Evolutionary conservation across 179 eudicot genomes (phyloP).

Genomic region (Actinidia polygama): DNA sequence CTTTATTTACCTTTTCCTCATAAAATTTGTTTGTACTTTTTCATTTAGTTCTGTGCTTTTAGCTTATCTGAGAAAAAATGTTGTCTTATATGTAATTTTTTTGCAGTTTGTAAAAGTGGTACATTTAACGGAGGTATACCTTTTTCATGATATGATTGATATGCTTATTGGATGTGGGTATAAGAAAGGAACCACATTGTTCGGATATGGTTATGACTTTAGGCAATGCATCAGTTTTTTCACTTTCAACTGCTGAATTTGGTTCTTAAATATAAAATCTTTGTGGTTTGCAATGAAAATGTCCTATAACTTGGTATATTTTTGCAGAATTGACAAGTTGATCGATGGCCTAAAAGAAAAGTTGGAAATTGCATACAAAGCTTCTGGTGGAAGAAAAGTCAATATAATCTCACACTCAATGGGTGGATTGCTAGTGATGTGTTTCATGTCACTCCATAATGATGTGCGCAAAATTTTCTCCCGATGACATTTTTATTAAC

Average conservation of each 20-base stretch:
- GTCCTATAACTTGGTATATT: not conserved
- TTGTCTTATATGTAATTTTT: slow-evolving; percentile 15
- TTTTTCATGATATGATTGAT: slow-evolving; percentile 94
- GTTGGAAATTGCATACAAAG: slow-evolving; percentile 76
- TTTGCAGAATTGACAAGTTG: slow-evolving; percentile 68
- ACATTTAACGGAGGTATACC: slow-evolving; percentile 75
- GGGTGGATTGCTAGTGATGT: slow-evolving; percentile 89
- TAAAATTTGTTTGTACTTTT: not conserved
- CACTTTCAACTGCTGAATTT: not conserved
- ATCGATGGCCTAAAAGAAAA: slow-evolving; percentile 84
- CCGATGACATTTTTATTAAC: slow-evolving; percentile 18
- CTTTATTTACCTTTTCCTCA: not conserved
- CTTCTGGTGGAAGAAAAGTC: slow-evolving; percentile 87
- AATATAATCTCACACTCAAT: slow-evolving; percentile 93
- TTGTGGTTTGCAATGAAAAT: not conserved
- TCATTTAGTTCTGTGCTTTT: not conserved
- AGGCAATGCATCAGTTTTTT: slow-evolving; percentile 97
- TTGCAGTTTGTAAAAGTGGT: slow-evolving; percentile 71
- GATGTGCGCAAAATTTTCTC: slow-evolving; percentile 55
- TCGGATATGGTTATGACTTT: slow-evolving; percentile 96
- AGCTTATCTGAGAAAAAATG: not conserved
- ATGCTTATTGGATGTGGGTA: slow-evolving; percentile 91
- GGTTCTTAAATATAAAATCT: not conserved
- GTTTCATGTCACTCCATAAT: slow-evolving; percentile 76
- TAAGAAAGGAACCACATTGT: slow-evolving; percentile 92